Percentiles rank a stretch among this genome's conserved stretches.
Conservation (phyloP, 139 green algal species). For the Chlamydomonas urium region DNA sequence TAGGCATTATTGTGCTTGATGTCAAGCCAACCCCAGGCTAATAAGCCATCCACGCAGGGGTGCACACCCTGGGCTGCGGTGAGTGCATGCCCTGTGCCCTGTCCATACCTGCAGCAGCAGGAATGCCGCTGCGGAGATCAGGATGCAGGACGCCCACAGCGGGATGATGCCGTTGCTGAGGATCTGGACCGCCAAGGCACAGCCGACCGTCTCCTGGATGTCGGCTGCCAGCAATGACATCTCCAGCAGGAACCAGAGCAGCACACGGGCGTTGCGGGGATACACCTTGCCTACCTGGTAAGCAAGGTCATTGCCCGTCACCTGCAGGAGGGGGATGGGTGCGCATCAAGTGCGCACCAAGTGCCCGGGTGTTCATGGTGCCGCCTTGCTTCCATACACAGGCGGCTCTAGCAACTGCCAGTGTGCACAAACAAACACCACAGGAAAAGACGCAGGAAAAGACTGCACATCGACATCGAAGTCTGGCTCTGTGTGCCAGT, state of each 20-base stretch:
- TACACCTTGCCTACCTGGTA: not conserved
- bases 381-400: too few species aligned
- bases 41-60: too few species aligned
- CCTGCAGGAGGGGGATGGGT: not conserved
- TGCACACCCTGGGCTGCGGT: not conserved
- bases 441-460: not conserved
- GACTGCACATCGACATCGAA: not conserved
- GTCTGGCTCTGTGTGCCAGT: too few species aligned
- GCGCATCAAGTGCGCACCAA: not conserved
- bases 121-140: slow-evolving; percentile 44
- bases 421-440: not conserved
- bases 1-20: too few species aligned
- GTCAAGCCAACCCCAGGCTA: too few species aligned
- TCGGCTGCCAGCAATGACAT: slow-evolving; percentile 14
- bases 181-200: slow-evolving; percentile 66
- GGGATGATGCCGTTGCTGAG: slow-evolving; percentile 55
- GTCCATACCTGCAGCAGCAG: slow-evolving; percentile 53
- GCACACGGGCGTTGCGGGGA: not conserved
- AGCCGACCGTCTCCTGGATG: slow-evolving; percentile 65
- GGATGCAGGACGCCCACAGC: slow-evolving; percentile 50
- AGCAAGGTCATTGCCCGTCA: slow-evolving; percentile 9
- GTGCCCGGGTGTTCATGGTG: too few species aligned
- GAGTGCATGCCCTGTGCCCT: slow-evolving; percentile 26
- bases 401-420: too few species aligned
- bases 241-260: slow-evolving; percentile 8